Base-by-base conservation (phyloP, 2,329 filamentous ascomycete species). In the Sporothrix inflata region DNA sequence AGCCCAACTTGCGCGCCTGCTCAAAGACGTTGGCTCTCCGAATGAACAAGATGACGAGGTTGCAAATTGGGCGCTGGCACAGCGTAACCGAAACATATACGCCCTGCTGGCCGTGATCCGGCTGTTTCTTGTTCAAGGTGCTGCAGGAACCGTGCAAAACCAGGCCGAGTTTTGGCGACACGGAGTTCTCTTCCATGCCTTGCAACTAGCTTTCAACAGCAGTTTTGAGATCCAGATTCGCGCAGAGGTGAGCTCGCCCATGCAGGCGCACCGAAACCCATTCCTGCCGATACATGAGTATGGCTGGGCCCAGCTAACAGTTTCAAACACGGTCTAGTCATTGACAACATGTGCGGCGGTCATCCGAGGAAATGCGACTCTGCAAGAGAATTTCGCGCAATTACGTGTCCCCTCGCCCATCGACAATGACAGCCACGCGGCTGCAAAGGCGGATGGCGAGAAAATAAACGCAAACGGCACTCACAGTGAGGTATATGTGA, bases 311-410 rank as follows among this genome's bases (percentile, higher is more conserved):
- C 27, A 42, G 14, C 34, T 72, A 14, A 57, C 42, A 42, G 1
- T 9, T 27, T 24, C 4, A 24, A 24, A 24, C 16, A 19, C 19
- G 14, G 11, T 19, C 6, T 79, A 93, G 88, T 94, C 96, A 74
- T 84, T 99, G 69, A 87, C 89, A 75, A 92, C 94, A 42, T 97
- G 94, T 78, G 94, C 94, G 71, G 94, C 97, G 81, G 87, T 97
- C 77, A 97, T 99, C 77, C 89, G 91, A 75, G 92, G 90, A 55
- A 97, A 97, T 79, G 80, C 90, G 30, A 85, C 85, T 5, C 85
- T 98, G 9, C 96, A 99, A 80, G 94, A 98, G 82, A 89, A 87
- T 65, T 98, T 99, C 79, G 95, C 94, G 4, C 92, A 96, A 77
- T 86, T 97, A 57, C 92, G 93, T 77, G 94, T 98, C 3, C 86